These are phyloP conservation scores for Zopfochytrium polystomum DNA, from an alignment of 371 early-diverging fungal species.

Conservation along the genomic window DNA sequence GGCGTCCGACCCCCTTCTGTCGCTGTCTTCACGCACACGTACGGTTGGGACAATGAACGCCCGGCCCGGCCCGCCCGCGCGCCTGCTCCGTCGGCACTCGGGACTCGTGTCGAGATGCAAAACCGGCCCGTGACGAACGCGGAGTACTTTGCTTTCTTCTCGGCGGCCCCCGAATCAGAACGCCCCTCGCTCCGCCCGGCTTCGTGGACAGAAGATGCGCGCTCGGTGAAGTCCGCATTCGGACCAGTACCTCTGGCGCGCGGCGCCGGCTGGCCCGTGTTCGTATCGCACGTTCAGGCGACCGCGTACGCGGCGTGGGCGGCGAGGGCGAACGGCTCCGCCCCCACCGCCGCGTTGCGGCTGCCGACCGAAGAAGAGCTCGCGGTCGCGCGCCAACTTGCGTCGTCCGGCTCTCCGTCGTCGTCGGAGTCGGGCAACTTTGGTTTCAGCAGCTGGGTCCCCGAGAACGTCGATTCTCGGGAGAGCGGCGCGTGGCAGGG, in stretches of 20 bases:
- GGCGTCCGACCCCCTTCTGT: constrained; percentile 22
- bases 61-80: constrained; percentile 46
- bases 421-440: constrained; percentile 9
- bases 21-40: constrained; percentile 30
- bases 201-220: constrained; percentile 41
- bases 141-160: constrained; percentile 66
- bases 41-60: constrained; percentile 90
- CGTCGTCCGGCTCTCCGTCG: not conserved
- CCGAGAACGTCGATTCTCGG: constrained; percentile 18
- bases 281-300: constrained; percentile 68
- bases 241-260: constrained; percentile 55
- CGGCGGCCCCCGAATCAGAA: not conserved
- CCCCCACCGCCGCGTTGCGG: constrained; percentile 43
- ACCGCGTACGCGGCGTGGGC: constrained; percentile 57
- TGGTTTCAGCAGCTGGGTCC: constrained; percentile 33
- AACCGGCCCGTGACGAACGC: constrained; percentile 75
- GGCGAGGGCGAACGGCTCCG: too few species aligned
- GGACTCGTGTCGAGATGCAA: constrained; percentile 68
- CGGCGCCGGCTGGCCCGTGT: constrained; percentile 72
- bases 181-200: constrained; percentile 26
- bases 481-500: constrained; percentile 46
- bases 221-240: constrained; percentile 64
- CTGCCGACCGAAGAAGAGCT: constrained; percentile 68
- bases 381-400: not conserved
- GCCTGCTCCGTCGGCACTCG: constrained; percentile 45